Base-by-base conservation (phyloP, 2,329 filamentous ascomycete genomes). In the Pestalotiopsis sp. region DNA sequence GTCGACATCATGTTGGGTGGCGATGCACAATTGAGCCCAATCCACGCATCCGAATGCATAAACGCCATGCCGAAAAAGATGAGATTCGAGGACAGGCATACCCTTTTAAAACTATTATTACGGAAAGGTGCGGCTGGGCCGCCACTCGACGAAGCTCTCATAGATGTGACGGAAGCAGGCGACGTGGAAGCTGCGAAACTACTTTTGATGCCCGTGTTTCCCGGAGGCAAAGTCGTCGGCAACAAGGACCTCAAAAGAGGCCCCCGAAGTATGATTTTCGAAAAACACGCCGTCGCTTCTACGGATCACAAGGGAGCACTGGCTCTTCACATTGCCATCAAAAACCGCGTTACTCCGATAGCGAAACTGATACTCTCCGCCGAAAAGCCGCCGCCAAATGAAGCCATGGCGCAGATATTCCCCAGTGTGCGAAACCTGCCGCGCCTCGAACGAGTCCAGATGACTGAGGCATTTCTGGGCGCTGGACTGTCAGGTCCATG, bases 281-380 rank as follows among this genome's bases (percentile, higher is more conserved):
- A 82, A 57, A 79, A 81, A 39, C 86, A 88, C 68, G 82, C 82
- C 20, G 80, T 82, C 5, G 87, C 87, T 6, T 87, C 87, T 2
- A 83, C 85, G 2, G 83, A 89, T 68, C 79, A 87, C 69, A 84
- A 84, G 63, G 82, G 82, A 3, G 87, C 86, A 0, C 75, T 86
- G 68, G 87, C 87, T 0, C 76, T 90, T 36, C 80, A 83, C 36
- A 80, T 83, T 11, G 86, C 87, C 0, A 81, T 88, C 0, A 76
- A 83, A 45, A 81, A 81, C 41, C 82, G 79, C 5, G 82, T 88
- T 68, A 69, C 80, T 1, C 71, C 78, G 1, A 83, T 88, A 75
- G 80, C 83, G 1, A 79, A 81, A 49, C 76, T 78, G 36, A 83
- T 90, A 3, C 77, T 90, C 9, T 76, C 79, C 1, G 81, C 78